Percentiles rank a stretch among this genome's conserved stretches.
These are phyloP conservation scores for Podaxis sp. DNA, from an alignment of 768 basidiomycete species.

Conservation along the genomic window DNA sequence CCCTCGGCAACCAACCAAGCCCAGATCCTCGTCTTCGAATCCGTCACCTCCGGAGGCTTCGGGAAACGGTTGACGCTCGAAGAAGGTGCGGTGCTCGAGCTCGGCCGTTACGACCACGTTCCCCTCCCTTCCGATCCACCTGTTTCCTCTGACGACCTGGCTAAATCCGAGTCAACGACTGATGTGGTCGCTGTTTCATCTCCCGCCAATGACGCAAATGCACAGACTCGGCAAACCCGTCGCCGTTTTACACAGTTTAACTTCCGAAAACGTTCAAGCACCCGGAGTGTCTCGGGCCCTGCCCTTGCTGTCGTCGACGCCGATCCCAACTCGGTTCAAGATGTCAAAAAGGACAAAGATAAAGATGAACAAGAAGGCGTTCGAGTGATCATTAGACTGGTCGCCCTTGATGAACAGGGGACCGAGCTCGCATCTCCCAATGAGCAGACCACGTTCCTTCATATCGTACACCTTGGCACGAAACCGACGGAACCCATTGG, in stretches of 20 bases:
- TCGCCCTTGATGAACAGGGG: slow-evolving; percentile 78
- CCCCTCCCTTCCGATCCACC: slow-evolving; percentile 18
- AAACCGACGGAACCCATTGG: slow-evolving; percentile 32
- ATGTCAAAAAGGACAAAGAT: slow-evolving; percentile 41
- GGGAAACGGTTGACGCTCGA: slow-evolving; percentile 70
- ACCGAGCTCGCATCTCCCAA: slow-evolving; percentile 68
- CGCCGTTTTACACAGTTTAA: slow-evolving; percentile 67
- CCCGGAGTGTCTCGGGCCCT: slow-evolving; percentile 65
- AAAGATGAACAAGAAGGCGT: slow-evolving; percentile 66
- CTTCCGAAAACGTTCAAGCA: slow-evolving; percentile 58
- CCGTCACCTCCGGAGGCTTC: slow-evolving; percentile 81
- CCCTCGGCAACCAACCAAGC: slow-evolving; percentile 34
- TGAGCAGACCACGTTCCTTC: slow-evolving; percentile 87
- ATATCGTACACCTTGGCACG: slow-evolving; percentile 71
- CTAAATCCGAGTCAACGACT: slow-evolving; percentile 21
- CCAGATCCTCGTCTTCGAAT: slow-evolving; percentile 59
- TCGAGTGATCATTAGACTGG: slow-evolving; percentile 74
- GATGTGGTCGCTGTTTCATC: slow-evolving; percentile 15
- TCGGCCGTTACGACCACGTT: slow-evolving; percentile 67
- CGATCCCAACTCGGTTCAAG: slow-evolving; percentile 41
- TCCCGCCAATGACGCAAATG: slow-evolving; percentile 1
- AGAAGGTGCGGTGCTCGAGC: slow-evolving; percentile 76
- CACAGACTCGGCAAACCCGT: slow-evolving; percentile 26
- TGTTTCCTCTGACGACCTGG: slow-evolving; percentile 14
- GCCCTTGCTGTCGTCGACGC: slow-evolving; percentile 79